Evolutionary conservation across 805 yeast species (phyloP).

Genomic region (Lipomyces lipofer): DNA sequence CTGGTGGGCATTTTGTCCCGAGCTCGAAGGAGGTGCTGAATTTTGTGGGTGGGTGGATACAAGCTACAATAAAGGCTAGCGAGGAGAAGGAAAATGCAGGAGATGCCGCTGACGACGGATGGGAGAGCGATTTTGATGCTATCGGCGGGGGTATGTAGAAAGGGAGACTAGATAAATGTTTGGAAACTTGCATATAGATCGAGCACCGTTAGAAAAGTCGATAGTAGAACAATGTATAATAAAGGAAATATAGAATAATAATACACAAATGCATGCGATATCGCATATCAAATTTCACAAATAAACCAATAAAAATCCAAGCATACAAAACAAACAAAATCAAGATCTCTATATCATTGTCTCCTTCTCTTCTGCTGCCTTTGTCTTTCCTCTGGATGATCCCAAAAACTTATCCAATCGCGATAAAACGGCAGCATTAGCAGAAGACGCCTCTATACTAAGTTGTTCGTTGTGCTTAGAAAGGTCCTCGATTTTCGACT

Average conservation of each 20-base stretch:
- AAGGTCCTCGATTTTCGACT: constrained; percentile 15
- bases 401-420: constrained; percentile 24
- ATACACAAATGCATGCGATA: too few relatives aligned
- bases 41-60: constrained; percentile 39
- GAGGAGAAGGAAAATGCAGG: constrained; percentile 6
- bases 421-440: constrained; percentile 11
- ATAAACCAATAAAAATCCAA: too few relatives aligned
- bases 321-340: constrained; percentile 1
- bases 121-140: constrained; percentile 42
- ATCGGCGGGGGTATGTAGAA: constrained; percentile 35
- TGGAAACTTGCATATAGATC: too few relatives aligned
- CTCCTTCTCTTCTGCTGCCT: not conserved
- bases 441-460: constrained; percentile 3
- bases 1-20: constrained; percentile 97
- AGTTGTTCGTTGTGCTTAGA: constrained; percentile 8
- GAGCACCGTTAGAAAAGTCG: too few relatives aligned
- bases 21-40: constrained; percentile 62
- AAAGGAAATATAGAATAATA: not conserved
- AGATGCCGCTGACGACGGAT: constrained; percentile 35
- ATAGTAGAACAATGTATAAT: not conserved
- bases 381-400: constrained; percentile 14
- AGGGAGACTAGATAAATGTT: not conserved
- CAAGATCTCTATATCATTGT: not conserved
- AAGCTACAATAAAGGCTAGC: constrained; percentile 6
- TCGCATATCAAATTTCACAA: too few relatives aligned